Conservation (phyloP, 2,329 filamentous ascomycete genomes). For the Rugonectria rugulosa region DNA sequence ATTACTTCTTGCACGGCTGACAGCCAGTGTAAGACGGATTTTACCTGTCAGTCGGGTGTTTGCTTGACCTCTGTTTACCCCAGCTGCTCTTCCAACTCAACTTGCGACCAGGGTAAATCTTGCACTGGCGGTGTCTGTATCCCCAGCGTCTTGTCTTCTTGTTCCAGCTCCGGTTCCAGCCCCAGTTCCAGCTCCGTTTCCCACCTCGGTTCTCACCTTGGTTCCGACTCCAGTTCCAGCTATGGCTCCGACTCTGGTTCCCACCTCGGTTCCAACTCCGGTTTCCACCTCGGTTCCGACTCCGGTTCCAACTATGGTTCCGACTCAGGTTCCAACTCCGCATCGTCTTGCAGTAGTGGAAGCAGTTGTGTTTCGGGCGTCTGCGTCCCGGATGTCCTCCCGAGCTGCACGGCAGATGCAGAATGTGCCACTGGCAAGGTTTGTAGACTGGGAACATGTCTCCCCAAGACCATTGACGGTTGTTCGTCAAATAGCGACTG, state of each 20-base stretch:
- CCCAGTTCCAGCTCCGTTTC: too few species aligned
- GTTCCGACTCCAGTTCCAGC: too few species aligned
- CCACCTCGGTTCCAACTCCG: too few species aligned
- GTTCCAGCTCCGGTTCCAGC: too few species aligned
- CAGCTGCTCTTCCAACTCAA: background rate
- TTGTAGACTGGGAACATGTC: slow-evolving; percentile 10
- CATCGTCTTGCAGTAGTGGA: background rate
- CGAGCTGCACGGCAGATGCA: slow-evolving; percentile 1
- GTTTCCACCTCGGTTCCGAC: too few species aligned
- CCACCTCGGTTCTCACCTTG: too few species aligned
- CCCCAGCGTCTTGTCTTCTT: background rate
- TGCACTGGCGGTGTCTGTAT: slow-evolving; percentile 12
- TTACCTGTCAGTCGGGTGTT: slow-evolving; percentile 3
- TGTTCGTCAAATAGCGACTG: background rate
- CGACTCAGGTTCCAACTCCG: too few species aligned
- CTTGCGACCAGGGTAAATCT: slow-evolving; percentile 1
- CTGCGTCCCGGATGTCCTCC: slow-evolving; percentile 4
- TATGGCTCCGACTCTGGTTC: too few species aligned
- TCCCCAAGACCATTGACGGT: background rate
- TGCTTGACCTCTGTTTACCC: slow-evolving; percentile 3
- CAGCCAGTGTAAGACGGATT: background rate
- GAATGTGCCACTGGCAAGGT: slow-evolving; percentile 10
- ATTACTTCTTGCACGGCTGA: background rate
- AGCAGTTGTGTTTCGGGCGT: background rate
- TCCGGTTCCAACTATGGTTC: too few species aligned